phyloP scores from a whole-genome alignment of 2,329 filamentous ascomycete genomes.

The Hymenoscyphus repandus region DNA sequence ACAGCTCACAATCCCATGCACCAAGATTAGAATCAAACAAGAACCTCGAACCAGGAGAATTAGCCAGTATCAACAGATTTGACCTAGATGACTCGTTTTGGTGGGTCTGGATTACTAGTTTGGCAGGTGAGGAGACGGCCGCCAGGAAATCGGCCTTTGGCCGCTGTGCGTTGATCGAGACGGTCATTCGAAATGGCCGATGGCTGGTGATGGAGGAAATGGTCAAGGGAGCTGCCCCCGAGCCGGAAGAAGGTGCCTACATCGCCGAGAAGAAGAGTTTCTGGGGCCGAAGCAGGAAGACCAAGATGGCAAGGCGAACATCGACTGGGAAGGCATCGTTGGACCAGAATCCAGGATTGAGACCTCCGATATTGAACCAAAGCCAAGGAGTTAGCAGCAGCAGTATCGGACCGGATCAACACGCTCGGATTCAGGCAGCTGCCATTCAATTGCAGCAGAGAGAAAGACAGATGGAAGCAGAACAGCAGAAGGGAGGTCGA shows the following conservation, averaged over 20 bases:
- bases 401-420: slow-evolving; percentile 84
- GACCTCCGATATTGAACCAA: slow-evolving; percentile 37
- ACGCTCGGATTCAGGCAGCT: slow-evolving; percentile 87
- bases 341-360: slow-evolving; percentile 38
- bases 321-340: slow-evolving; percentile 59
- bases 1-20: slow-evolving; percentile 81
- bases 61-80: slow-evolving; percentile 83
- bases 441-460: slow-evolving; percentile 76
- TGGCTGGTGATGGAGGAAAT: slow-evolving; percentile 98
- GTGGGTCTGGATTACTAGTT: slow-evolving; percentile 99
- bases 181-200: slow-evolving; percentile 69
- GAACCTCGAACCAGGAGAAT: slow-evolving; percentile 80
- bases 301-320: slow-evolving; percentile 63
- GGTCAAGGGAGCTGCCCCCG: slow-evolving; percentile 84
- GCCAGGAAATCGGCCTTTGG: slow-evolving; percentile 90
- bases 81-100: slow-evolving; percentile 94
- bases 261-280: slow-evolving; percentile 94
- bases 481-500: slow-evolving; percentile 36
- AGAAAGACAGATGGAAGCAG: slow-evolving; percentile 66
- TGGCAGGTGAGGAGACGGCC: slow-evolving; percentile 82
- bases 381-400: slow-evolving; percentile 61
- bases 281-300: slow-evolving; percentile 77
- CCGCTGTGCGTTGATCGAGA: slow-evolving; percentile 87
- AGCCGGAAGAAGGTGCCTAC: slow-evolving; percentile 79
- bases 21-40: slow-evolving; percentile 64